A percentile compares a stretch with the other conserved stretches of the same genome.
These are phyloP conservation scores for Silene uniflora DNA, from an alignment of 148 eudicot genomes.

Conservation along the genomic window DNA sequence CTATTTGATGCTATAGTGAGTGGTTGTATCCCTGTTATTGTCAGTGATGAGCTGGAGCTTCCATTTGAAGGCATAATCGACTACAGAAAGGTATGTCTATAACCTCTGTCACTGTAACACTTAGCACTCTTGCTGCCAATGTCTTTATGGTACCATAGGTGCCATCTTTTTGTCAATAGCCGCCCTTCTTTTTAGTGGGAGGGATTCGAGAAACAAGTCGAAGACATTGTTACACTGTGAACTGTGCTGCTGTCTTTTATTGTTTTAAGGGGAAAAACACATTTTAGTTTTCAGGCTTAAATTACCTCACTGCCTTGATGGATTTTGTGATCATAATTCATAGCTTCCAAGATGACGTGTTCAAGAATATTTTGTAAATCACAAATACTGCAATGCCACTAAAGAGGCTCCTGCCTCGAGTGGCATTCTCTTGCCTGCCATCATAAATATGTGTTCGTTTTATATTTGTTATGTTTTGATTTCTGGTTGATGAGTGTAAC, in stretches of 20 bases:
- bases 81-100: conserved; percentile 69
- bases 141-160: neutral
- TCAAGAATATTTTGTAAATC: neutral
- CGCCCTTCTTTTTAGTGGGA: neutral
- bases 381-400: neutral
- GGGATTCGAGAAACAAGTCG: neutral
- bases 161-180: neutral
- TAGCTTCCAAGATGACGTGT: neutral
- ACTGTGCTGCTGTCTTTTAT: neutral
- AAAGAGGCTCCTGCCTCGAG: neutral
- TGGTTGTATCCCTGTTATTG: conserved; percentile 94
- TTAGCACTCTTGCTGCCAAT: neutral
- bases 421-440: neutral
- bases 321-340: neutral
- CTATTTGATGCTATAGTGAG: conserved; percentile 98
- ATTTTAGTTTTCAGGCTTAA: neutral
- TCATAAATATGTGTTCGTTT: too few species aligned
- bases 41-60: conserved; percentile 97
- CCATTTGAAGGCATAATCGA: conserved; percentile 99
- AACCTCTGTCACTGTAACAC: neutral
- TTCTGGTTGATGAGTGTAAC: neutral
- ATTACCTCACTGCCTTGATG: neutral
- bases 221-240: neutral
- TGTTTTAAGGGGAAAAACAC: neutral
- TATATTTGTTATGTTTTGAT: too few species aligned